Evolutionary conservation across 179 eudicot species (phyloP).

Genomic region (Silene noctiflora): DNA sequence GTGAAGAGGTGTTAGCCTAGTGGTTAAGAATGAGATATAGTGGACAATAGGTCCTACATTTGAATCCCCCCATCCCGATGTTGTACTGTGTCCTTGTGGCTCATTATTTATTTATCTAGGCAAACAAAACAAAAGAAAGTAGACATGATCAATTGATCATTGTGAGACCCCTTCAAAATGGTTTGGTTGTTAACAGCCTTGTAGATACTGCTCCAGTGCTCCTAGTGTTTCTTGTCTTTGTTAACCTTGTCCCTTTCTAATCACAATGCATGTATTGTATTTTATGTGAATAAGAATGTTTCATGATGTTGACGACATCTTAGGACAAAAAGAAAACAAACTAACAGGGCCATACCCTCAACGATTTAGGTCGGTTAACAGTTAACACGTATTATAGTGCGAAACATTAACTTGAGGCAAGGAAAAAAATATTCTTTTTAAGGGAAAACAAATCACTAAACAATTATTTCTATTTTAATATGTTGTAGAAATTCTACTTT

Average conservation of each 20-base stretch:
- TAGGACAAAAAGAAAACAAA: neutral
- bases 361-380: neutral
- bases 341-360: neutral
- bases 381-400: too few relatives aligned
- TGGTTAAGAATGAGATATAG: too few relatives aligned
- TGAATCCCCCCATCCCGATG: too few relatives aligned
- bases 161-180: slow-evolving; percentile 3
- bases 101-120: too few relatives aligned
- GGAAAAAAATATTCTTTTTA: too few relatives aligned
- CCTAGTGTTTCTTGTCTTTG: slow-evolving; percentile 8
- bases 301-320: neutral
- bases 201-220: slow-evolving; percentile 2
- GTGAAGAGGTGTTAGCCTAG: too few relatives aligned
- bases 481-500: too few relatives aligned
- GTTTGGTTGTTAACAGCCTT: slow-evolving; percentile 18
- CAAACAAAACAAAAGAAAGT: neutral
- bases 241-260: slow-evolving; percentile 2
- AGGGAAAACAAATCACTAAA: too few relatives aligned
- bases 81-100: too few relatives aligned
- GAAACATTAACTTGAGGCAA: too few relatives aligned
- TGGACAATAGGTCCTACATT: too few relatives aligned
- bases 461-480: too few relatives aligned
- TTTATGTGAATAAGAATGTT: slow-evolving; percentile 4
- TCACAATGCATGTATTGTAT: neutral
- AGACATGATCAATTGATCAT: neutral